These are phyloP conservation scores for Cystoisospora suis DNA, from an alignment of 169 alveolate genomes.

Conservation along the genomic window DNA sequence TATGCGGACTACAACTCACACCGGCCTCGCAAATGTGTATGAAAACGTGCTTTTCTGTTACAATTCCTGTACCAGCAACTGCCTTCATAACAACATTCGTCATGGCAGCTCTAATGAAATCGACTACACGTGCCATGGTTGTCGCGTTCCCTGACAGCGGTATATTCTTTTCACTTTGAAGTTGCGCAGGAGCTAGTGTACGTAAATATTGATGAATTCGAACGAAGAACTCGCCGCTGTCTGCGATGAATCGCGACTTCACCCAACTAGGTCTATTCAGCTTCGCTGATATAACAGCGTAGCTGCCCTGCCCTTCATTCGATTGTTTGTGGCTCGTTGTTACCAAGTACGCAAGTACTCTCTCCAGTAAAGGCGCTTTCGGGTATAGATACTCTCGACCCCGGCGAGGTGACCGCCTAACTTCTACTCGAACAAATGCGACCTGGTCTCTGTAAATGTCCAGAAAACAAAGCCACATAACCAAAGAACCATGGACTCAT, in stretches of 20 bases:
- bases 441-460: not conserved
- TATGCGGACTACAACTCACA: no score
- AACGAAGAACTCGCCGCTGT: not conserved
- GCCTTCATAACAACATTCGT: not conserved
- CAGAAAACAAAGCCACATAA: no score
- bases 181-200: not conserved
- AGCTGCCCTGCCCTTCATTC: not conserved
- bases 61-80: not conserved
- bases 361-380: not conserved
- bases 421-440: not conserved
- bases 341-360: not conserved
- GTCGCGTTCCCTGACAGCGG: not conserved
- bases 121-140: not conserved
- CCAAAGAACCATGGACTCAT: no score
- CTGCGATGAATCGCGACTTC: not conserved
- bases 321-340: no score
- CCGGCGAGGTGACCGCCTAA: not conserved
- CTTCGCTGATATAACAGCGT: not conserved
- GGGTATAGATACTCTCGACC: not conserved
- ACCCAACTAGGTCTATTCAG: not conserved
- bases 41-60: not conserved
- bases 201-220: not conserved
- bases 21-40: constrained; percentile 9
- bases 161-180: not conserved
- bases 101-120: not conserved